phyloP scores from a whole-genome alignment of 306 rosid species.

The Ceratonia siliqua region DNA sequence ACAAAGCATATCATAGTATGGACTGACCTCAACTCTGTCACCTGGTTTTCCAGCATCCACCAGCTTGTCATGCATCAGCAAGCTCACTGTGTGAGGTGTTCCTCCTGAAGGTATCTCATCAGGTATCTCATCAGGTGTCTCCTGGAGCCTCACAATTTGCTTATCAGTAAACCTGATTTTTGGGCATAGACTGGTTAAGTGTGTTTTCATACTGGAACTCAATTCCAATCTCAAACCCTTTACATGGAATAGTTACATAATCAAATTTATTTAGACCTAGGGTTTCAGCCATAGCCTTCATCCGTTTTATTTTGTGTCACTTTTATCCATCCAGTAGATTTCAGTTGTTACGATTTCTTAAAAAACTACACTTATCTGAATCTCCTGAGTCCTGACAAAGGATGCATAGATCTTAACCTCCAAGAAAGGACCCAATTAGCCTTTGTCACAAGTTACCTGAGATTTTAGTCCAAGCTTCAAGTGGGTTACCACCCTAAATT shows the following conservation, averaged over 20 bases:
- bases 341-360: not conserved
- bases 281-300: not conserved
- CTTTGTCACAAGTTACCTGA: not conserved
- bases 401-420: not conserved
- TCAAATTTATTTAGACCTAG: not conserved
- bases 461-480: constrained; percentile 13
- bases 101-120: constrained; percentile 99
- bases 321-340: not conserved
- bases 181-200: constrained; percentile 23
- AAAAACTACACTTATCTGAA: not conserved
- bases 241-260: not conserved
- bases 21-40: constrained; percentile 91
- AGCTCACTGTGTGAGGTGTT: constrained; percentile 95
- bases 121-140: constrained; percentile 97
- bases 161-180: constrained; percentile 80
- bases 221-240: not conserved
- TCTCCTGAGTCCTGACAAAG: constrained; percentile 1
- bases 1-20: constrained; percentile 3
- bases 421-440: constrained; percentile 11
- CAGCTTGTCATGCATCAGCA: constrained; percentile 93
- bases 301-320: not conserved
- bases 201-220: constrained; percentile 10
- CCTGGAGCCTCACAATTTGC: constrained; percentile 97
- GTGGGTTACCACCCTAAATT: not conserved
- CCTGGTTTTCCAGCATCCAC: constrained; percentile 97